Conservation (phyloP, 2,329 filamentous ascomycete species). For the Fusarium concolor region DNA sequence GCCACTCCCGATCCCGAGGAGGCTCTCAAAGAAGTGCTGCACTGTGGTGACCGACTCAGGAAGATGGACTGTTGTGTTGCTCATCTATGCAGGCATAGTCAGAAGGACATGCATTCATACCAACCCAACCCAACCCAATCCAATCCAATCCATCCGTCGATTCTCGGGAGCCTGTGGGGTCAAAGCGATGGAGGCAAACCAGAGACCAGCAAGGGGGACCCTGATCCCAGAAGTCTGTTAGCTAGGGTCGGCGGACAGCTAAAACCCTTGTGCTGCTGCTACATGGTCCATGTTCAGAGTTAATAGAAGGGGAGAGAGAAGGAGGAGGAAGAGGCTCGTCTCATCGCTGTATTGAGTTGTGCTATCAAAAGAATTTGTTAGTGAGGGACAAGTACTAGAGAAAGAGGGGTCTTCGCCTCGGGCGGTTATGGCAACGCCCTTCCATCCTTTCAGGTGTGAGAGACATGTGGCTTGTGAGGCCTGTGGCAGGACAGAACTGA, state of each 20-base stretch:
- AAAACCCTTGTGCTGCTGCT: constrained; percentile 21
- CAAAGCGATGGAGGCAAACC: constrained; percentile 32
- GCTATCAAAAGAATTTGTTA: constrained; percentile 44
- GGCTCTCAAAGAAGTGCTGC: constrained; percentile 8
- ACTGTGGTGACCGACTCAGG: constrained; percentile 7
- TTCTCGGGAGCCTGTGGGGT: constrained; percentile 41
- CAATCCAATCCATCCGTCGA: constrained; percentile 27
- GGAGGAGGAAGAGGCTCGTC: constrained; percentile 26
- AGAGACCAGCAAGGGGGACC: constrained; percentile 29
- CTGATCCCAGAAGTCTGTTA: constrained; percentile 33
- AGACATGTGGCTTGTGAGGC: constrained; percentile 38
- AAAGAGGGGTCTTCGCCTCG: constrained; percentile 13
- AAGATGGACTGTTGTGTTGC: constrained; percentile 19
- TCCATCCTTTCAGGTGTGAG: background rate
- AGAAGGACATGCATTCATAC: constrained; percentile 37
- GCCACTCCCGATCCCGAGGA: constrained; percentile 23
- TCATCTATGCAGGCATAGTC: constrained; percentile 33
- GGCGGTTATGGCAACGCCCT: constrained; percentile 32
- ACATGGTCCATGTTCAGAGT: constrained; percentile 6
- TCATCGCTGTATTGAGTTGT: constrained; percentile 9
- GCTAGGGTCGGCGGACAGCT: constrained; percentile 33
- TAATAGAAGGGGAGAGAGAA: constrained; percentile 12
- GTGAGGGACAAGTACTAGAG: constrained; percentile 27
- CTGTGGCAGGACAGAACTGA: constrained; percentile 26
- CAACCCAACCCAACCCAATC: constrained; percentile 6